Percentiles rank a stretch among this genome's conserved stretches.
These are phyloP conservation scores for Suillus weaverae DNA, from an alignment of 768 basidiomycete genomes.

Conservation along the genomic window DNA sequence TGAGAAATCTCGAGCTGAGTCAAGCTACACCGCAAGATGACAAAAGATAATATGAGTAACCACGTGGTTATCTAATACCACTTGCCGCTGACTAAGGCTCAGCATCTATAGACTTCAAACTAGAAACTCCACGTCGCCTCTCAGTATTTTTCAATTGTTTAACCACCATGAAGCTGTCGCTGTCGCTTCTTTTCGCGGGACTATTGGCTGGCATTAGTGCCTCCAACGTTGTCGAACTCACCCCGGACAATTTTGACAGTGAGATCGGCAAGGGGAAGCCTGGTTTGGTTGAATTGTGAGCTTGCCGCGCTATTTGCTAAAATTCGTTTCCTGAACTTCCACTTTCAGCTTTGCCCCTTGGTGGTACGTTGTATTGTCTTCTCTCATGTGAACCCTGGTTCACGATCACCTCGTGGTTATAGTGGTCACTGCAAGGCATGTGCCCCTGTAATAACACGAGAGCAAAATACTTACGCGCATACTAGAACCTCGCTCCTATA, in stretches of 20 bases:
- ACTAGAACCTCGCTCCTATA: constrained; percentile 79
- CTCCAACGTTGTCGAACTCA: constrained; percentile 85
- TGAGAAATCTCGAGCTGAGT: constrained; percentile 30
- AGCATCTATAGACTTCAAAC: not conserved
- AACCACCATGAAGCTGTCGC: constrained; percentile 56
- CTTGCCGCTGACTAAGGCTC: constrained; percentile 11
- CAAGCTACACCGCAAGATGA: not conserved
- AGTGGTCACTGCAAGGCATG: constrained; percentile 88
- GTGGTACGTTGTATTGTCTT: constrained; percentile 57
- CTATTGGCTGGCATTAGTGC: constrained; percentile 58
- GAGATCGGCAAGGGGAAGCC: constrained; percentile 78
- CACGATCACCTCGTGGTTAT: not conserved
- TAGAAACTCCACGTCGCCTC: constrained; percentile 31
- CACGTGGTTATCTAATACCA: constrained; percentile 9
- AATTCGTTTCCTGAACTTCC: constrained; percentile 5
- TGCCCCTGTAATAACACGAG: not conserved
- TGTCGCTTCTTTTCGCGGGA: constrained; percentile 56
- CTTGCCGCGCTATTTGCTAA: constrained; percentile 16
- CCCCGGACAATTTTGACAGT: constrained; percentile 70
- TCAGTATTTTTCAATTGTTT: constrained; percentile 18
- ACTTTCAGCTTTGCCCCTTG: constrained; percentile 75
- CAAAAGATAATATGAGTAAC: not conserved
- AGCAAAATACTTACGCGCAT: not conserved
- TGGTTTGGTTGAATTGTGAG: constrained; percentile 90
- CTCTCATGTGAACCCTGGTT: not conserved